Evolutionary conservation across 805 yeast species (phyloP).

Genomic region (Candida verbasci): DNA sequence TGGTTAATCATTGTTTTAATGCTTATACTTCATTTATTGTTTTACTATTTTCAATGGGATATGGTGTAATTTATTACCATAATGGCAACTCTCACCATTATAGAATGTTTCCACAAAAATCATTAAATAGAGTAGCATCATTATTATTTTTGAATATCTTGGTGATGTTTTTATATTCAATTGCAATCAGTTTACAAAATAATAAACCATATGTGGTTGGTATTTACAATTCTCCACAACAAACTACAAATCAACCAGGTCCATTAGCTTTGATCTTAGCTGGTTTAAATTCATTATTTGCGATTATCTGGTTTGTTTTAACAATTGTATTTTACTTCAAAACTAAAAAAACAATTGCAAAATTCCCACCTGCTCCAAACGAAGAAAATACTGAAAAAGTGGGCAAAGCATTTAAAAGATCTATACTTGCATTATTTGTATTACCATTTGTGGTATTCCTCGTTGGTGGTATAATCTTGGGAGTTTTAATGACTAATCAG

Average conservation of each 20-base stretch:
- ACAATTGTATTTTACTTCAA: slow-evolving; percentile 18
- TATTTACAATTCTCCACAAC: neutral
- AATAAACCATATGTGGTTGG: slow-evolving; percentile 2
- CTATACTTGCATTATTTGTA: slow-evolving; percentile 22
- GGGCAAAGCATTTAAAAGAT: slow-evolving; percentile 19
- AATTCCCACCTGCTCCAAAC: slow-evolving; percentile 23
- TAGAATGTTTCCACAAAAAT: slow-evolving; percentile 18
- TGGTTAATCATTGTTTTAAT: slow-evolving; percentile 4
- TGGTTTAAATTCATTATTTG: slow-evolving; percentile 5
- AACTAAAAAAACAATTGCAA: slow-evolving; percentile 22
- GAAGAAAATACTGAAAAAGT: slow-evolving; percentile 15
- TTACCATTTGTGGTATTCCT: slow-evolving; percentile 16
- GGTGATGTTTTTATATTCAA: neutral
- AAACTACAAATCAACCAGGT: neutral
- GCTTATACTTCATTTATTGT: slow-evolving; percentile 11
- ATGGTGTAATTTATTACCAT: slow-evolving; percentile 28
- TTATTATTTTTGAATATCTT: slow-evolving; percentile 5
- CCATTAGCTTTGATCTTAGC: slow-evolving; percentile 5
- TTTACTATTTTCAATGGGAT: slow-evolving; percentile 30
- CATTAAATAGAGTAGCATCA: neutral
- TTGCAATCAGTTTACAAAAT: neutral
- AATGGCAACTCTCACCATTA: slow-evolving; percentile 17
- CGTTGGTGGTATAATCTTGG: slow-evolving; percentile 2
- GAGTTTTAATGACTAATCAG: neutral
- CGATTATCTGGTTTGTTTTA: slow-evolving; percentile 12